These are phyloP conservation scores for Lactifluus pinguis DNA, from an alignment of 768 basidiomycete genomes.

Conservation along the genomic window DNA sequence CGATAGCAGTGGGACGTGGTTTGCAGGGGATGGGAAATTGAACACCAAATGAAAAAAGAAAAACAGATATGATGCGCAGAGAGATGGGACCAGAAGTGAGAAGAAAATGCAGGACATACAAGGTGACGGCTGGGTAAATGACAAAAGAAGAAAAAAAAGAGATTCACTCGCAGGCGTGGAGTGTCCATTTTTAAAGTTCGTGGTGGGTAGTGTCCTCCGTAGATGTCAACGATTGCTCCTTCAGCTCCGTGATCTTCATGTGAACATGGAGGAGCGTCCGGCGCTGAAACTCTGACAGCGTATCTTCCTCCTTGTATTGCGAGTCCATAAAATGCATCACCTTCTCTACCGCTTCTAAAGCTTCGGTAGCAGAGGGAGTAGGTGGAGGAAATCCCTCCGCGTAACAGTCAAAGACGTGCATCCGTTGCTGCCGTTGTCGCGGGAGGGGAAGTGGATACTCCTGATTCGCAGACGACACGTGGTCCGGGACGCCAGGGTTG, in stretches of 20 bases:
- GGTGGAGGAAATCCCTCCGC: constrained; percentile 2
- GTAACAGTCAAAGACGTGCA: constrained; percentile 17
- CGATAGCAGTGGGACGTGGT: constrained; percentile 18
- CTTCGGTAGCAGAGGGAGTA: constrained; percentile 37
- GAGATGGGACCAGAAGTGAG: constrained; percentile 3
- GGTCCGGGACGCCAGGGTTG: constrained; percentile 9
- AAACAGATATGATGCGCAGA: constrained; percentile 12
- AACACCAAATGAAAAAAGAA: neutral
- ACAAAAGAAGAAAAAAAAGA: neutral
- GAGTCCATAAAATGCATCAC: constrained; percentile 46
- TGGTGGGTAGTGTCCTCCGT: constrained; percentile 8
- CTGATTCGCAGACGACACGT: constrained; percentile 11
- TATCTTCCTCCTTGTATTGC: constrained; percentile 31
- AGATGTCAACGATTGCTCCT: constrained; percentile 10
- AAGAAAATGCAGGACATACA: constrained; percentile 14
- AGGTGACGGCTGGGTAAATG: neutral
- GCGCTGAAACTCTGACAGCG: constrained; percentile 40
- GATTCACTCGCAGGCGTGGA: neutral
- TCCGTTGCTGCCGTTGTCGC: constrained; percentile 13
- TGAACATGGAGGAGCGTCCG: constrained; percentile 41
- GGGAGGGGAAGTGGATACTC: constrained; percentile 10
- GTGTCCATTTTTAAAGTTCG: constrained; percentile 10
- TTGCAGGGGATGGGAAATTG: constrained; percentile 11
- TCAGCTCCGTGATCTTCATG: constrained; percentile 16
- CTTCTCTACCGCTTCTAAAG: constrained; percentile 45